Evolutionary conservation across 1,284 basidiomycete species (phyloP), one percentile per base, ranked within the genome.

Genomic region (Golubevia pallescens): DNA sequence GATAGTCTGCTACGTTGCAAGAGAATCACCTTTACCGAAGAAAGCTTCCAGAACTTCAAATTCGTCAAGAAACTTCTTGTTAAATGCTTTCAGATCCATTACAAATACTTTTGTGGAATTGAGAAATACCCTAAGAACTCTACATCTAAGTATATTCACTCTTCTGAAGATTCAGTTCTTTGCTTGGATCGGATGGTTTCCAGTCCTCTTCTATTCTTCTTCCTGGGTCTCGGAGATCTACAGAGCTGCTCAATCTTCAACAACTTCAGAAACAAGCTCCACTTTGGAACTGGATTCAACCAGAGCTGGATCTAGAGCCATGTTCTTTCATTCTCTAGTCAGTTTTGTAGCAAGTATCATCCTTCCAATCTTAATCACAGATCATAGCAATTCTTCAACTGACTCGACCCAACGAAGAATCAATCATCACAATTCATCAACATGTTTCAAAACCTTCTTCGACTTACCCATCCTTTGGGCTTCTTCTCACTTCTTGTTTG

Each of bases 141-240:
- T 38, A 5, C 34, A 4, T 38, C 34, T 10, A 5, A 5, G 5
- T 5, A 38, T 38, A 5, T 10, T 38, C 10, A 10, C 5, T 38
- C 10, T 38, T 5, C 10, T 38, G 5, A 38, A 10, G 3, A 38
- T 38, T 10, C 34, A 38, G 34, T 38, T 82, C 52, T 81, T 79
- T 57, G 71, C 72, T 0, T 81, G 76, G 70, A 73, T 81, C 19
- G 75, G 77, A 21, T 82, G 80, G 80, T 82, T 82, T 63, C 80
- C 73, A 19, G 55, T 66, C n/a, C 53, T 80, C 32, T 80, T 75
- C 66, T 82, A 75, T 65, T 75, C 73, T 61, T 74, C 77, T 2
- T 67, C 75, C 0, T 82, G 80, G 80, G 73, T 82, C 1, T 75
- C 73, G 60, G 74, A 80, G 28, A 80, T 82, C 58, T 80, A 74